Base-by-base conservation (phyloP, 352 stramenopile genomes). In the Thalassiosira hispida region DNA sequence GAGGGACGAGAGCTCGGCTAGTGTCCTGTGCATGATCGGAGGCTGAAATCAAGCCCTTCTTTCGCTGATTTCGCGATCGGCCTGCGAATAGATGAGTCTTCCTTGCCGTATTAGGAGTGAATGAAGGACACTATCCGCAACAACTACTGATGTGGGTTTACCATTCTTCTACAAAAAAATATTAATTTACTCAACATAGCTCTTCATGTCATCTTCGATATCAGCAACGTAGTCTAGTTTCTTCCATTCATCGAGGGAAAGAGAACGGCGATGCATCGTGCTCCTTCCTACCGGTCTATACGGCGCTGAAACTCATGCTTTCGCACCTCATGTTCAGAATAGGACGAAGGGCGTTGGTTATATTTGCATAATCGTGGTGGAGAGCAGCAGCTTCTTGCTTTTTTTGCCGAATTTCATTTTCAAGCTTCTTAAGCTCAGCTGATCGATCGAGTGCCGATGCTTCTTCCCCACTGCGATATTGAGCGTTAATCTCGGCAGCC, bases 211-310 rank as follows among this genome's bases (percentile, higher is more conserved):
- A 18, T 49, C 6, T 16, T 38, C 31, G 8, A 8, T 2, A 49
- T 38, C 31, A 38, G 31, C 11, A 49, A 49, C 16, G 11, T 49
- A 49, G 3, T 49, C 40, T 18, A 4, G 40, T 49, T 49, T 49
- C 40, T 18, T 49, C 16, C n/a, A 18, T 4, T 49, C 40, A 18
- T 49, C 40, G 5, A 20, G 9, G 9, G 40, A 49, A 4, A 49
- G 40, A 49, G 40, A 49, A 49, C 11, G 40, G 40, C 40, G 40
- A 49, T 16, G 40, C 40, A 49, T 49, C 40, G n/a, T 49, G 40
- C 40, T 49, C 40, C 40, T 49, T 49, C 11, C 11, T 49, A 49
- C 16, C 40, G 40, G 9, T 16, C 40, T 18, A 18, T 18, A 4
- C 40, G 9, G 9, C 40, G 40, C 40, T 49, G 6, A 4, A 49